phyloP scores from a whole-genome alignment of 2,329 filamentous ascomycete genomes.

The Fusarium algeriense region DNA sequence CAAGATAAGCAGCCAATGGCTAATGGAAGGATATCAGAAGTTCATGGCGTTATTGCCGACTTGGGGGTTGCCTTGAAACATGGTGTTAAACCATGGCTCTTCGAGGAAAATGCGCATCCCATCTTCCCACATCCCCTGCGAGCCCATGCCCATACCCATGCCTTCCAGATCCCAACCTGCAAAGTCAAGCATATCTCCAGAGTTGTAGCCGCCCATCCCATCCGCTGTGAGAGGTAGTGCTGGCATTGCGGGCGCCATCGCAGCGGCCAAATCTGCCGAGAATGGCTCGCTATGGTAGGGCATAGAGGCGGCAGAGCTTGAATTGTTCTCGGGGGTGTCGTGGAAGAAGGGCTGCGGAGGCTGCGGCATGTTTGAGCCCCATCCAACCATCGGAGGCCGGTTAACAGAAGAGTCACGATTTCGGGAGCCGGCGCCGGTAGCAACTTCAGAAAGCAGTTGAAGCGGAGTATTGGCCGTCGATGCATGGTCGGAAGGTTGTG shows the following conservation, averaged over 20 bases:
- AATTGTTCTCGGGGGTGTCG: conserved; percentile 41
- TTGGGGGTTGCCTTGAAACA: conserved; percentile 53
- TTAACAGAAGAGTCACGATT: conserved; percentile 24
- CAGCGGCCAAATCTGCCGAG: conserved; percentile 42
- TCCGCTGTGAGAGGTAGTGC: conserved; percentile 21
- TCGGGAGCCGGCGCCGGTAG: conserved; percentile 54
- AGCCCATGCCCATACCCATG: conserved; percentile 45
- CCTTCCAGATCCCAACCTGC: conserved; percentile 50
- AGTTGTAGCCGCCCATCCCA: conserved; percentile 24
- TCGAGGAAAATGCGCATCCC: conserved; percentile 54
- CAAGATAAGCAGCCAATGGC: background rate
- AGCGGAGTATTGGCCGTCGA: conserved; percentile 64
- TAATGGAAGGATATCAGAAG: conserved; percentile 41
- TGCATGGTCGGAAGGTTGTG: conserved; percentile 33
- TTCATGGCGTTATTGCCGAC: conserved; percentile 51
- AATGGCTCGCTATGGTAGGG: conserved; percentile 32
- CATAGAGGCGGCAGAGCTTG: conserved; percentile 15
- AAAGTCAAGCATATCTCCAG: conserved; percentile 38
- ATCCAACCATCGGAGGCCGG: conserved; percentile 38
- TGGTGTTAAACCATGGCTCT: conserved; percentile 57
- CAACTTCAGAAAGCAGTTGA: conserved; percentile 68
- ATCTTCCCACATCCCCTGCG: conserved; percentile 49
- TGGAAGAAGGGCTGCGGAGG: conserved; percentile 55
- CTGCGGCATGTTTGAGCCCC: conserved; percentile 40
- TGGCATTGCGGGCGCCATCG: conserved; percentile 46